phyloP scores from a whole-genome alignment of 2,329 filamentous ascomycete genomes.

The Colletotrichum trifolii region DNA sequence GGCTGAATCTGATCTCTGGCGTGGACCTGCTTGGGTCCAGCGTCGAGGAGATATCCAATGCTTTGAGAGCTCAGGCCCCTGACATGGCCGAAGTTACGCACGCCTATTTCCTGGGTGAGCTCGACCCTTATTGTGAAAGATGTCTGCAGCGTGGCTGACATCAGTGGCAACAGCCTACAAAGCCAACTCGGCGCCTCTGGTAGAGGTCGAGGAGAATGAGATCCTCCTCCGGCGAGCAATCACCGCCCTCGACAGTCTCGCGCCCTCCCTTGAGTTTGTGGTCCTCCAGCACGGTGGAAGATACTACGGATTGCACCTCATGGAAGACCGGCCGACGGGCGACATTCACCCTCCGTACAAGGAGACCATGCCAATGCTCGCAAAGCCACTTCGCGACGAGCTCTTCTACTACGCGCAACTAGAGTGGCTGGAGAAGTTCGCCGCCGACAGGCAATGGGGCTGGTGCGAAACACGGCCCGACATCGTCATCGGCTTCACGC shows the following conservation, averaged over 20 bases:
- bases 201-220: conserved; percentile 50
- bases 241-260: conserved; percentile 47
- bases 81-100: conserved; percentile 53
- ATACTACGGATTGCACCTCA: conserved; percentile 53
- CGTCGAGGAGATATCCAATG: conserved; percentile 51
- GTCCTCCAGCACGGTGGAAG: conserved; percentile 50
- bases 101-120: conserved; percentile 53
- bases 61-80: conserved; percentile 46
- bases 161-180: conserved; percentile 48
- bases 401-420: conserved; percentile 54
- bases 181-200: conserved; percentile 46
- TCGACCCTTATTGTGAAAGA: background rate
- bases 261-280: conserved; percentile 49
- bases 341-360: conserved; percentile 48
- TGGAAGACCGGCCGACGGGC: conserved; percentile 47
- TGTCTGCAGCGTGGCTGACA: background rate
- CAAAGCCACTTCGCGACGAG: conserved; percentile 46
- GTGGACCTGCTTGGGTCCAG: conserved; percentile 53
- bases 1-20: conserved; percentile 53
- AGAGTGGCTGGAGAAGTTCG: conserved; percentile 49
- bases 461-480: conserved; percentile 54
- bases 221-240: conserved; percentile 53
- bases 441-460: conserved; percentile 49
- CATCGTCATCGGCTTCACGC: conserved; percentile 55
- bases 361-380: conserved; percentile 47